Base-by-base conservation (phyloP, 208 protist genomes). In the Novymonas esmeraldas region DNA sequence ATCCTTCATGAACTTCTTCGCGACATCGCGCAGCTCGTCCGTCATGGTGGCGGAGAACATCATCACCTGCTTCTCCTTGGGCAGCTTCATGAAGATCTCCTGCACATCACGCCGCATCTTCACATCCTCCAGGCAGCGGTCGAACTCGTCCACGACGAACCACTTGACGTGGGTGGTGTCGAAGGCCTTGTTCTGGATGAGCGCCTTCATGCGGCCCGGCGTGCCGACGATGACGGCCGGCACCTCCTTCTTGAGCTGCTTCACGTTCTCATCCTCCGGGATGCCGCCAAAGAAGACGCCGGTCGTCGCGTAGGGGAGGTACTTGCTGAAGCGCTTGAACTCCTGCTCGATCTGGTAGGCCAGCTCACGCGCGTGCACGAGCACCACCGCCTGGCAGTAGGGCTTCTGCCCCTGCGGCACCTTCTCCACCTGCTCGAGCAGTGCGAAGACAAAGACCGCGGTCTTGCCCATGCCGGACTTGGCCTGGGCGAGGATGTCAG, bases 401-500 rank as follows among this genome's bases (percentile, higher is more conserved):
- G 84, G 81, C 74, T 95, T 92, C 52, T 94, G 84, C 42, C 89
- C 84, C 61, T 93, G 85, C 18, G 85, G 73, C 20, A 84, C 72
- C 79, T 94, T 88, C 70, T 98, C 92, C 16, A 99, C 62, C 84
- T 99, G 97, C 75, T 99, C 97, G 18, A 99, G 85, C 20, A 98
- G 91, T 29, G 98, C 84, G 50, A 99, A 89, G 31, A 99, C 98
- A 84, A 99, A 99, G 13, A 99, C 98, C 39, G 98, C 99, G 6
- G 99, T 99, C 91, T 99, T 99, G 50, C 99, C 99, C 98, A 99
- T 99, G 62, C 99, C 99, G n/a, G 96, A 98, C 82, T 99, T 99
- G 36, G 98, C 99, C 95, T 99, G 99, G 41, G 98, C 99, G 10
- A 99, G 79, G 24, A 99, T 92, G 75, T 99, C 99, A 0, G 78